Evolutionary conservation across 768 basidiomycete genomes (phyloP), one percentile per base, ranked within the genome.

Genomic region (Boletus sp.): DNA sequence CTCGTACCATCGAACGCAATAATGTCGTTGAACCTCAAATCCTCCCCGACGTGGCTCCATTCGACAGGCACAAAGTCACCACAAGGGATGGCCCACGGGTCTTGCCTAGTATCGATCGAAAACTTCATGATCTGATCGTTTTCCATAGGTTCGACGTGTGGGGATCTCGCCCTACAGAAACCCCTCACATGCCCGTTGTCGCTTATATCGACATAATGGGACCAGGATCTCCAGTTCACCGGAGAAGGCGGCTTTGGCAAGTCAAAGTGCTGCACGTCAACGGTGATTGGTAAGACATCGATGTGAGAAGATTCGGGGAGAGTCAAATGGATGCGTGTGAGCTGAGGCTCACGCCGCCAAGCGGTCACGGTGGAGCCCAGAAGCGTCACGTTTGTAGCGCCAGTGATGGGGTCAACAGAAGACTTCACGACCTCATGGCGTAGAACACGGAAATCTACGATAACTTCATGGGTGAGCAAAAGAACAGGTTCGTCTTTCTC

Each of bases 41-140:
- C n/a, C n/a, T n/a, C n/a, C n/a, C n/a, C n/a, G n/a, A n/a, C n/a
- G n/a, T n/a, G 8, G 17, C 3, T 42, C 56, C 58, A 59, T 32
- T 47, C n/a, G 6, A 17, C 29, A 17, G 41, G 41, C 24, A 3
- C 17, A 11, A 45, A 8, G 30, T 39, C 7, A 30, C 50, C 30
- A 11, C 28, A 18, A 14, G 47, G 3, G 9, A 45, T 5, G 8
- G 14, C 30, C 44, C 57, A 54, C 7, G 10, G 42, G 24, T 51
- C 52, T 30, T 47, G 59, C 4, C 32, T 51, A 4, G 28, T 47
- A n/a, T 59, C 57, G 11, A 61, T 48, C 15, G 49, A 7, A 17
- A 54, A 59, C n/a, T 54, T 59, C 15, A 44, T 9, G 45, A 59
- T 11, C 4, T 29, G 18, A 20, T 49, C 24, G 5, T 15, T 28